Evolutionary conservation across 257 asterid species (phyloP).

Genomic region (Nicotiana noctiflora): DNA sequence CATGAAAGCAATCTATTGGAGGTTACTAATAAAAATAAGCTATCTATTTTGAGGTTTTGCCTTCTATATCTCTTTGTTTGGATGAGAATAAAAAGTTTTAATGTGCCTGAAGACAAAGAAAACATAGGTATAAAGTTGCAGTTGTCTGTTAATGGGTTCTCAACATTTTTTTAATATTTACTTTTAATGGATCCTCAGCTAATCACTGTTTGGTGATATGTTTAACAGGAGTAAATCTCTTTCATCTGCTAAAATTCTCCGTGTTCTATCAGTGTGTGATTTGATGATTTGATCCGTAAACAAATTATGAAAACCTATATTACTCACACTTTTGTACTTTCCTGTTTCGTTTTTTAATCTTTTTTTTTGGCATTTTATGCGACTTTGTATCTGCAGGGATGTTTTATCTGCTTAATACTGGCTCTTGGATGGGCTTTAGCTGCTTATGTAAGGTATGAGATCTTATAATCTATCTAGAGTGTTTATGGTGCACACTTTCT

Average conservation of each 20-base stretch:
- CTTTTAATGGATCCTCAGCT: not conserved
- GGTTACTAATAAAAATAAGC: not conserved
- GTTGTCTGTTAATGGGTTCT: not conserved
- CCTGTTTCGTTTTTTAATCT: not conserved
- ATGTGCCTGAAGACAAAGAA: not conserved
- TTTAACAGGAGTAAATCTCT: not conserved
- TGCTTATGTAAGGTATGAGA: conserved; percentile 73
- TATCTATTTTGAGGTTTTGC: not conserved
- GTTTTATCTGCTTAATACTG: conserved; percentile 61
- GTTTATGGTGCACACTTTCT: not conserved
- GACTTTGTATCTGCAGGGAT: conserved; percentile 57
- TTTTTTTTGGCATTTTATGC: conserved; percentile 2
- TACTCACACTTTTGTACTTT: not conserved
- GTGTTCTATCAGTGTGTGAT: not conserved
- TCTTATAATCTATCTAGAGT: not conserved
- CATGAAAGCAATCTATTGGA: not conserved
- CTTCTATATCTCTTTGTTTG: not conserved
- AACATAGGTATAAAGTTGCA: not conserved
- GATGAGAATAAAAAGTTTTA: not conserved
- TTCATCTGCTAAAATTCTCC: not conserved
- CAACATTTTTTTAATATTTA: not conserved
- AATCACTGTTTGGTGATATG: not conserved
- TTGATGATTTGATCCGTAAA: not conserved
- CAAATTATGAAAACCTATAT: not conserved
- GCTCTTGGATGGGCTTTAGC: conserved; percentile 98